Percentiles rank a stretch among this genome's conserved stretches.
These are phyloP conservation scores for Globisporangium alternatum DNA, from an alignment of 352 stramenopile genomes.

Conservation along the genomic window DNA sequence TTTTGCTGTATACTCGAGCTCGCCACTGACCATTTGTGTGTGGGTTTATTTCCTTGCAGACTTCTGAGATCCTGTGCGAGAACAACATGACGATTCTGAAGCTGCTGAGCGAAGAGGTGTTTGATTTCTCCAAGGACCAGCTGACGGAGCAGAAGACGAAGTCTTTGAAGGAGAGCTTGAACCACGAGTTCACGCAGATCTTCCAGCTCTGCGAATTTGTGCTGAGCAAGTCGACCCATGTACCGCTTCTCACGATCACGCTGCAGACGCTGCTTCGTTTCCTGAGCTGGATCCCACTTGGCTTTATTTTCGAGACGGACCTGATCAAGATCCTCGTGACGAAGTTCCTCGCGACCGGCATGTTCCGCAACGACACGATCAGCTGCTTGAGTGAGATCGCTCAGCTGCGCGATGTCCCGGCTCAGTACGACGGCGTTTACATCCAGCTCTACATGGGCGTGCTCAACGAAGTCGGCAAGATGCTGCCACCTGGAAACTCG, in stretches of 20 bases:
- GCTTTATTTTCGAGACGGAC: slow-evolving; percentile 98
- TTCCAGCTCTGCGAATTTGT: slow-evolving; percentile 99
- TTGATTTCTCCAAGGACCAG: slow-evolving; percentile 98
- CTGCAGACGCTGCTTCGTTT: slow-evolving; percentile 97
- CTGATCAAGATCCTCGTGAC: slow-evolving; percentile 95
- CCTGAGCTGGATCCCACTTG: slow-evolving; percentile 97
- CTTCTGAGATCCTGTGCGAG: slow-evolving; percentile 97
- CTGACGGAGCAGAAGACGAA: slow-evolving; percentile 98
- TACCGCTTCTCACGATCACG: slow-evolving; percentile 94
- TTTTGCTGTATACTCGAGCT: neutral
- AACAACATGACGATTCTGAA: slow-evolving; percentile 99
- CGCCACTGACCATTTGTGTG: neutral
- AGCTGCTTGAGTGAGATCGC: slow-evolving; percentile 99
- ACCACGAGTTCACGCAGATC: slow-evolving; percentile 98
- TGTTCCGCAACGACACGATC: slow-evolving; percentile 97
- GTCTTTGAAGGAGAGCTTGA: slow-evolving; percentile 97
- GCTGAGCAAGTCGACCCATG: slow-evolving; percentile 91
- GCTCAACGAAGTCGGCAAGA: slow-evolving; percentile 89
- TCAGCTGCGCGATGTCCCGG: slow-evolving; percentile 89
- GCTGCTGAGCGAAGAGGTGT: slow-evolving; percentile 98
- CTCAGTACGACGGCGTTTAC: slow-evolving; percentile 94
- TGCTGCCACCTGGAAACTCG: slow-evolving; percentile 89
- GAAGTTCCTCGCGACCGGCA: slow-evolving; percentile 94
- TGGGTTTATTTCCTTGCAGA: slow-evolving; percentile 44
- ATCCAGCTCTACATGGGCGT: slow-evolving; percentile 95